Evolutionary conservation across 306 rosid genomes (phyloP).

Genomic region (Dryas octopetala): DNA sequence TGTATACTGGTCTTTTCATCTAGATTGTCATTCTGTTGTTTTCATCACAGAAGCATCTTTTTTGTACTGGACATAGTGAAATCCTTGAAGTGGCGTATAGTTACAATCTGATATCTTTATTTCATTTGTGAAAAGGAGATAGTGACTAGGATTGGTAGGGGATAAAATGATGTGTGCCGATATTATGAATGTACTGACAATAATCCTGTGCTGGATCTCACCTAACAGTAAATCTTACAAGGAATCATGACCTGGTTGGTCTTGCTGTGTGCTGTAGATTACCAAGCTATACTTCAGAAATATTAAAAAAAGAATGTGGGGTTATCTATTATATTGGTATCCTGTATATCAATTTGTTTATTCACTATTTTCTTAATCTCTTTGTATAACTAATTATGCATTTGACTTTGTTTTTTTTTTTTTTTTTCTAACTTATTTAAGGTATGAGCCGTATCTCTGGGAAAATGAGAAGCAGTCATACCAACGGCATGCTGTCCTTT

Average conservation of each 20-base stretch:
- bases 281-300: not conserved
- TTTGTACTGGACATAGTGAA: not conserved
- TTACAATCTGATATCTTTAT: not conserved
- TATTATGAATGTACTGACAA: not conserved
- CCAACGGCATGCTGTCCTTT: slow-evolving; percentile 92
- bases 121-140: not conserved
- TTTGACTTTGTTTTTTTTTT: slow-evolving; percentile 9
- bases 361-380: not conserved
- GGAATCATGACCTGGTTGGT: not conserved
- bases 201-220: not conserved
- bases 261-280: not conserved
- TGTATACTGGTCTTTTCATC: too few species aligned
- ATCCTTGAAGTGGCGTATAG: not conserved
- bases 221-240: not conserved
- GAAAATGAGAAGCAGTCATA: slow-evolving; percentile 93
- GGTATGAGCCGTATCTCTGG: slow-evolving; percentile 98
- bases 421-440: slow-evolving; percentile 20
- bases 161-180: not conserved
- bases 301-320: not conserved
- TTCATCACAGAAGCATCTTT: not conserved
- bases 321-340: not conserved
- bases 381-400: not conserved
- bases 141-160: not conserved
- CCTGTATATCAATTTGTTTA: not conserved
- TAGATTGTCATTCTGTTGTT: not conserved